phyloP scores from a whole-genome alignment of 768 basidiomycete genomes.

The Cyclocybe aegerita region DNA sequence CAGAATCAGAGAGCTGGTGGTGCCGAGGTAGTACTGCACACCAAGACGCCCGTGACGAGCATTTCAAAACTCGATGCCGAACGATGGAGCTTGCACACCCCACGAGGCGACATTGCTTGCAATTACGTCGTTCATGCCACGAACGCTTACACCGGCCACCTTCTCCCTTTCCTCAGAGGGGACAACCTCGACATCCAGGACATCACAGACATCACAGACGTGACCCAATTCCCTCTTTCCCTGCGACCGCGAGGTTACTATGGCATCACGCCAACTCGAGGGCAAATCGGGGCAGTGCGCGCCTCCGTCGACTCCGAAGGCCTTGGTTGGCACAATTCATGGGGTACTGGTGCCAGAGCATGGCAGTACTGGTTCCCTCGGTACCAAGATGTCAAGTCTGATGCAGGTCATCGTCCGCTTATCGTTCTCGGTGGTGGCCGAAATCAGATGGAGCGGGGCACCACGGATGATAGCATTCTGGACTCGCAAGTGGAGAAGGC shows the following conservation, averaged over 20 bases:
- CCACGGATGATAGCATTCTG: constrained; percentile 56
- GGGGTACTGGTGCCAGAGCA: constrained; percentile 47
- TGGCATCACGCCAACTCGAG: constrained; percentile 67
- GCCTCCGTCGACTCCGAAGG: constrained; percentile 32
- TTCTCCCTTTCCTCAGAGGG: constrained; percentile 55
- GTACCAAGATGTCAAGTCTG: constrained; percentile 13
- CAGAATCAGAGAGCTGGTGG: constrained; percentile 11
- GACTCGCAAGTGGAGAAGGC: constrained; percentile 45
- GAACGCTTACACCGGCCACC: constrained; percentile 77
- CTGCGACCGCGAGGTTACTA: constrained; percentile 8
- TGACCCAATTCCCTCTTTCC: not conserved
- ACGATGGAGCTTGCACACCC: constrained; percentile 59
- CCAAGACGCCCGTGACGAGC: constrained; percentile 66
- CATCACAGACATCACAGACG: not conserved
- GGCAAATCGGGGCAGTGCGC: constrained; percentile 56
- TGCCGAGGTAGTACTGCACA: constrained; percentile 59
- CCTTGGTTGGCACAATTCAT: constrained; percentile 40
- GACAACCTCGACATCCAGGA: not conserved
- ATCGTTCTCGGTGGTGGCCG: constrained; percentile 76
- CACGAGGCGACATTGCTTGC: constrained; percentile 63
- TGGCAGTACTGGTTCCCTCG: constrained; percentile 87
- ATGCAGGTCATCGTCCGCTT: constrained; percentile 47
- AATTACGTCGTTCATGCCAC: constrained; percentile 80
- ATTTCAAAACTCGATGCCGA: constrained; percentile 25
- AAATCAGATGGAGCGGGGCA: constrained; percentile 49